Base-by-base conservation (phyloP, 345 rosid genomes). In the Citrus reticulata region DNA sequence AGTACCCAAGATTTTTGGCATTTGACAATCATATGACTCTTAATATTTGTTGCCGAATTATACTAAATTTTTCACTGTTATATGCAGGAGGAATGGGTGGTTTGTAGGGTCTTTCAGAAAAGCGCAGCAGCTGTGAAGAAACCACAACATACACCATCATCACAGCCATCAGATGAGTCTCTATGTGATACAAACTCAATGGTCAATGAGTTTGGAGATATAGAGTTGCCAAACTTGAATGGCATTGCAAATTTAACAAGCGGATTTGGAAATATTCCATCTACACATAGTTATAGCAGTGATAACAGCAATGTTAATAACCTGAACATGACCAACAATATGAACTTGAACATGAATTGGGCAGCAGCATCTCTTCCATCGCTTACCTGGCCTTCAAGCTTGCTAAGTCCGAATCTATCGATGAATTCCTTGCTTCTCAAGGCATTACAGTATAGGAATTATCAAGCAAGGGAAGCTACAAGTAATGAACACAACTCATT, bases 21-120 rank as follows among this genome's bases (percentile, higher is more conserved):
- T 46, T 46, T 13, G 51, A 46, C 17, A 46, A 46, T 46, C 51
- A 3, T 46, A 13, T 3, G 51, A 13, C 20, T 22, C 61, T 17
- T 37, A 25, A 29, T 30, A 22, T 64, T 25, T 54, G 64, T 8
- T 16, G 2, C 59, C 30, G 29, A 17, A 46, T 69, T 62, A n/a
- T 68, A n/a, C 57, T 37, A 13, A 7, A 4, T 2, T 10, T 58
- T 22, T 22, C 46, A 3, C 9, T 34, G 39, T 24, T 7, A 20
- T 4, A 17, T 49, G 17, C 89, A 94, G 98, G 97, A 93, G 73
- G 97, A 95, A 86, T 95, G 98, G 98, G 98, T 91, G 60, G 95
- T 95, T 25, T 91, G 93, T 81, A 89, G 98, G 82, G 86, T 95
- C 17, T 95, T 95, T 73, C 83, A 93, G 64, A 95, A 95, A 85